These are phyloP conservation scores for Lentinula boryana DNA, from an alignment of 768 basidiomycete species.

Conservation along the genomic window DNA sequence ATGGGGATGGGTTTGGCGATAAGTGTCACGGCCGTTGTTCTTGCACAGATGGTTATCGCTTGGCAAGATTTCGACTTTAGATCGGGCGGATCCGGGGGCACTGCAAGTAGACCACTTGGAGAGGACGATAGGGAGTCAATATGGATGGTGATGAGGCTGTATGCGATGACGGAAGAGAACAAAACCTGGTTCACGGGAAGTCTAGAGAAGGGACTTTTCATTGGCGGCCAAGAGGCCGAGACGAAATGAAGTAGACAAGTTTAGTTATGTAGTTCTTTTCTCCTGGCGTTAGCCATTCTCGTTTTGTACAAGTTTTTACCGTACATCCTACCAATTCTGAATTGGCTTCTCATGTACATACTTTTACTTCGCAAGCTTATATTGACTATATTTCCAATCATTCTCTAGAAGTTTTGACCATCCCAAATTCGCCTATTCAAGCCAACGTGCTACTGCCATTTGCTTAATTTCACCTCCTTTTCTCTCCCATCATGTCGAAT, in stretches of 20 bases:
- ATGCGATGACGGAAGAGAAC: neutral
- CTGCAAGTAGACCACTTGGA: neutral
- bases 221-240: neutral
- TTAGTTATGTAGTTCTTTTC: neutral
- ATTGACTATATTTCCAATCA: no score
- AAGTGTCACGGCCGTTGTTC: slow-evolving; percentile 19
- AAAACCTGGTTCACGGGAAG: slow-evolving; percentile 1
- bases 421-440: no score
- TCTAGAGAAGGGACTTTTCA: neutral
- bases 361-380: no score
- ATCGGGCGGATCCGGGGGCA: neutral
- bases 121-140: slow-evolving; percentile 4
- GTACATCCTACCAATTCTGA: neutral
- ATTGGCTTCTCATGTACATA: neutral
- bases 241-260: neutral
- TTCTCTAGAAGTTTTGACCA: no score
- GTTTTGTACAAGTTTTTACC: neutral
- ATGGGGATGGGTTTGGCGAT: slow-evolving; percentile 5
- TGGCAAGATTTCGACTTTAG: slow-evolving; percentile 29
- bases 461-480: no score
- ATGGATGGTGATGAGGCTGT: neutral
- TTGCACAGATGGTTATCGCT: slow-evolving; percentile 22
- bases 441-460: no score
- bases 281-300: neutral
- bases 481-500: no score